These are phyloP conservation scores for Podospora didyma DNA, from an alignment of 495 filamentous ascomycete species.

Conservation along the genomic window DNA sequence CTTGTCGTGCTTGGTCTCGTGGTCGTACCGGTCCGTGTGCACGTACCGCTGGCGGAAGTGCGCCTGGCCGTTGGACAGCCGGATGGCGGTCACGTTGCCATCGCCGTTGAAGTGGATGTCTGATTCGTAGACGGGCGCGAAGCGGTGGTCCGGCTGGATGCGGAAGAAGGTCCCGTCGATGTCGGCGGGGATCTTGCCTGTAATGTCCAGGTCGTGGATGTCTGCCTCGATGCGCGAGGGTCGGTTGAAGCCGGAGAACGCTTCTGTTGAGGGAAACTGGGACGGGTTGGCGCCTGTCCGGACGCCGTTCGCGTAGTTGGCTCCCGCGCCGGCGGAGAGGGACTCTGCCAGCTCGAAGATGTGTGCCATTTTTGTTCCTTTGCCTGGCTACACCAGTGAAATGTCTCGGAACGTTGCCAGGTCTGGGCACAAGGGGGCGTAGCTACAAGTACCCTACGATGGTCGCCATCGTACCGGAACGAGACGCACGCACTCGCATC, in stretches of 20 bases:
- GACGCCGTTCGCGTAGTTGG: conserved; percentile 2
- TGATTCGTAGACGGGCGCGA: conserved; percentile 46
- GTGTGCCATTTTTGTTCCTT: conserved; percentile 1
- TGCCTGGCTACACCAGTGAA: not conserved
- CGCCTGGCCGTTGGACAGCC: conserved; percentile 40
- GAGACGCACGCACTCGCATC: too few relatives aligned
- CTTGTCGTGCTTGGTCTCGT: conserved; percentile 33
- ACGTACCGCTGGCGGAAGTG: conserved; percentile 47
- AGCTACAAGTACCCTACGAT: too few relatives aligned
- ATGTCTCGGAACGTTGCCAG: too few relatives aligned
- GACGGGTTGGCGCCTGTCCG: not conserved
- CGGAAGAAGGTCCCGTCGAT: conserved; percentile 50
- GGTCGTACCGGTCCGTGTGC: conserved; percentile 40
- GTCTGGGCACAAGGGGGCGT: too few relatives aligned
- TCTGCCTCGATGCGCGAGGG: conserved; percentile 36
- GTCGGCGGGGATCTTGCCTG: conserved; percentile 41
- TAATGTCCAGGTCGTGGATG: conserved; percentile 46
- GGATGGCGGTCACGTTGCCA: conserved; percentile 43
- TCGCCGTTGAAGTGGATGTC: conserved; percentile 39
- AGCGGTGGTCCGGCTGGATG: conserved; percentile 42
- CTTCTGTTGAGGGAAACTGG: conserved; percentile 40
- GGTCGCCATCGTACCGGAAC: too few relatives aligned
- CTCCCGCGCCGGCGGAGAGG: not conserved
- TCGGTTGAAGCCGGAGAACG: conserved; percentile 42
- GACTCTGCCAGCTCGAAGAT: conserved; percentile 6